Base-by-base conservation (phyloP, 441 rosid genomes). In the Gossypium trilobum region DNA sequence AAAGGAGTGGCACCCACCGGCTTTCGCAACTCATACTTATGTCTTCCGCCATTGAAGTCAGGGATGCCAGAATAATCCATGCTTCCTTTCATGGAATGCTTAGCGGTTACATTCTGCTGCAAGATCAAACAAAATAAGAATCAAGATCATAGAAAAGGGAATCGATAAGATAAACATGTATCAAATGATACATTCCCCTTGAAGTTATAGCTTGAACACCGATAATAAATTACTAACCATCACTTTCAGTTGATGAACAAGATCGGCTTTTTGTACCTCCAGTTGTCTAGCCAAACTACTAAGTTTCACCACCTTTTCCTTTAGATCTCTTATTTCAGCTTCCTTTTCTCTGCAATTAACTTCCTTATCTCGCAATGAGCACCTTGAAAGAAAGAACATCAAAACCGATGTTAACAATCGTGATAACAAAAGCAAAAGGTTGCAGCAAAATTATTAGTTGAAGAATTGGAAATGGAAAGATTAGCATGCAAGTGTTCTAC, bases 321-420 rank as follows among this genome's bases (percentile, higher is more conserved):
- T 94, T 22, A 92, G 52, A 74, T 86, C 90, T 86, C 85, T 89
- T 65, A 88, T 87, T 70, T 86, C 84, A 6, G 80, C 55, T 16
- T 88, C 92, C 67, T 88, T 89, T 66, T 94, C 99, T 87, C 97
- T 85, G 71, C 89, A 83, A 29, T 85, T 89, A 58, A 85, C 90
- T 82, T 94, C 99, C 74, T 83, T 91, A 77, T 94, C 96, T 58
- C 97, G 86, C 73, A 90, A 68, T 56, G 77, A 75, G 79, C 99
- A 95, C 88, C 99, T 94, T 74, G 16, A 68, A 73, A 73, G 69
- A 71, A 56, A 60, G 66, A 20, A 51, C 4, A 7, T 22, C 60
- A 72, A 60, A 6, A 23, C 9, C 20, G 9, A 16, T 68, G 17
- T 20, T 13, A 68, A 52, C 48, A 61, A 17, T 25, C 68, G 10